phyloP scores from a whole-genome alignment of 2,329 filamentous ascomycete genomes.

The Verticillium zaregamsianum region DNA sequence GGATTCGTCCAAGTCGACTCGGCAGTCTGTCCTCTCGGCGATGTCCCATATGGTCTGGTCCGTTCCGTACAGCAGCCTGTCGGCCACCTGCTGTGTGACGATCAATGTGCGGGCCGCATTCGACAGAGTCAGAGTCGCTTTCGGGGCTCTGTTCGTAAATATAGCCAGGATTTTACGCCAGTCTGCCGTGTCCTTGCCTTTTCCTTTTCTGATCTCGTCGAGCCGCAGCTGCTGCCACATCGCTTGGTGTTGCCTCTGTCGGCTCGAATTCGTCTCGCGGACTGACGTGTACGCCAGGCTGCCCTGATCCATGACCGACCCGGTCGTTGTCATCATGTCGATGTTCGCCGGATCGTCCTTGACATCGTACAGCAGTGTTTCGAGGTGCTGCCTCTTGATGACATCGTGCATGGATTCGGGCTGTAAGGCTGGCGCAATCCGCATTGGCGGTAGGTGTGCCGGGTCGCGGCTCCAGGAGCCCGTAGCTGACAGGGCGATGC shows the following conservation, averaged over 20 bases:
- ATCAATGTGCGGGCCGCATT: slow-evolving; percentile 5
- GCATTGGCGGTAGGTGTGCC: background rate
- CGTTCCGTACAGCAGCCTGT: slow-evolving; percentile 11
- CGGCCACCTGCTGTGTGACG: slow-evolving; percentile 13
- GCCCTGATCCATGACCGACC: background rate
- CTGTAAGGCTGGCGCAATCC: background rate
- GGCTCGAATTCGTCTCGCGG: slow-evolving; percentile 12
- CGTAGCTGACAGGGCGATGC: background rate
- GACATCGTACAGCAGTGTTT: background rate
- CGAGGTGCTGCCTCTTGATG: background rate
- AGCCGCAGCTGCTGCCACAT: slow-evolving; percentile 31
- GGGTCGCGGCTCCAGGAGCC: background rate
- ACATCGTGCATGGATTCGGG: background rate
- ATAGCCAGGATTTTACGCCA: slow-evolving; percentile 35
- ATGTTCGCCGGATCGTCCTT: background rate
- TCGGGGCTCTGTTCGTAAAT: slow-evolving; percentile 17
- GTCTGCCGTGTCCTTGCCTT: slow-evolving; percentile 23
- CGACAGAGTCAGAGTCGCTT: background rate
- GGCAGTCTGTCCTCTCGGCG: slow-evolving; percentile 18
- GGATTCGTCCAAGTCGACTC: slow-evolving; percentile 12
- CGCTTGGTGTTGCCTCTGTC: slow-evolving; percentile 15
- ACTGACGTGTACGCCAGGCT: slow-evolving; percentile 12
- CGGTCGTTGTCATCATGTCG: background rate
- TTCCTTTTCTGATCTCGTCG: slow-evolving; percentile 25
- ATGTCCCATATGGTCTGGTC: slow-evolving; percentile 23